A percentile compares a stretch with the other conserved stretches of the same genome.
phyloP scores from a whole-genome alignment of 2,329 filamentous ascomycete genomes.

The Cytospora piceae region DNA sequence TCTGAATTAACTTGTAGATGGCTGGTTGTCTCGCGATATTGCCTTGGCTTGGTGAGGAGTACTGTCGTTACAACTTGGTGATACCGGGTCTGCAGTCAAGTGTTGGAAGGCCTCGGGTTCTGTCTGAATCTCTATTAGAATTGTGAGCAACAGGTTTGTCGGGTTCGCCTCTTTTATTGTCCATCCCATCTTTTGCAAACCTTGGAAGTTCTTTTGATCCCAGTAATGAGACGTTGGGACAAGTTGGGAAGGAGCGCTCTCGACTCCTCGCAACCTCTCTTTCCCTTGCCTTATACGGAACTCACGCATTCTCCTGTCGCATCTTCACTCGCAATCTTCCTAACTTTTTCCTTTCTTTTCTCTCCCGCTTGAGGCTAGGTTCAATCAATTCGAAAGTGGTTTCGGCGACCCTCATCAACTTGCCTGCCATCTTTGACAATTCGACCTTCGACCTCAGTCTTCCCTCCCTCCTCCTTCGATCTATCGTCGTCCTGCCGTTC shows the following conservation, averaged over 20 bases:
- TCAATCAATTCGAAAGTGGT: background rate
- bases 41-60: background rate
- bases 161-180: background rate
- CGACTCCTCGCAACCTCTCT: background rate
- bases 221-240: background rate
- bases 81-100: background rate
- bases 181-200: constrained; percentile 6
- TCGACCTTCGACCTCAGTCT: background rate
- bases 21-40: background rate
- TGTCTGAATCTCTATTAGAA: background rate
- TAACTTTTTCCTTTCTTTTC: background rate
- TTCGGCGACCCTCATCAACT: background rate
- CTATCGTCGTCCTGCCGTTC: background rate
- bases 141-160: background rate
- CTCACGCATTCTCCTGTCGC: background rate
- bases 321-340: background rate
- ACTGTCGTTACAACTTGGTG: background rate
- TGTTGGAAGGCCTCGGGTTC: background rate
- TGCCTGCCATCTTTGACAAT: background rate
- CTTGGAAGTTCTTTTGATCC: background rate
- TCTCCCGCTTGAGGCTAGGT: background rate
- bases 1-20: background rate
- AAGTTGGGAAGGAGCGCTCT: background rate
- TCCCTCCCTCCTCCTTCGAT: background rate
- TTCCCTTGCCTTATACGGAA: background rate